A percentile compares a stretch with the other conserved stretches of the same genome.
Evolutionary conservation across 2,329 filamentous ascomycete genomes (phyloP).

Genomic region (Biscogniauxia sp.): DNA sequence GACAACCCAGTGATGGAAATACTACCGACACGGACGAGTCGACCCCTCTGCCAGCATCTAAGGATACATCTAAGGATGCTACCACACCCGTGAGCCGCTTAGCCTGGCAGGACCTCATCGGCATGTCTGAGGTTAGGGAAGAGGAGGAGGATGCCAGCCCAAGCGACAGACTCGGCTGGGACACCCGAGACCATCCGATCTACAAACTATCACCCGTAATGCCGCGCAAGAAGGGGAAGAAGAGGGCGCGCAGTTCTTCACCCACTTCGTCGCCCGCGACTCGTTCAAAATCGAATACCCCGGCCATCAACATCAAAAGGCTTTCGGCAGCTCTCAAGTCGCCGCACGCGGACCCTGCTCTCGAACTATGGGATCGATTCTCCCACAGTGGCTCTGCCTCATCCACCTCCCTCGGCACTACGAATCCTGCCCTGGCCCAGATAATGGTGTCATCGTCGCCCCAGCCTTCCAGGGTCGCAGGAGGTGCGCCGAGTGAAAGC

Average conservation of each 20-base stretch:
- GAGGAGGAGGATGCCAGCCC: slow-evolving; percentile 52
- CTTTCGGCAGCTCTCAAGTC: slow-evolving; percentile 60
- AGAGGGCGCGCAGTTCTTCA: slow-evolving; percentile 72
- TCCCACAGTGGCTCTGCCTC: slow-evolving; percentile 50
- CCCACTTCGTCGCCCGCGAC: slow-evolving; percentile 64
- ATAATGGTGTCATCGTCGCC: slow-evolving; percentile 71
- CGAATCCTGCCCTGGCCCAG: slow-evolving; percentile 60
- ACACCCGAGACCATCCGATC: slow-evolving; percentile 46
- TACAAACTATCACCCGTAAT: slow-evolving; percentile 47
- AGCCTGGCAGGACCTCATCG: slow-evolving; percentile 58
- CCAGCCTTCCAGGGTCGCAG: slow-evolving; percentile 49
- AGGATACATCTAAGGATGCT: slow-evolving; percentile 29
- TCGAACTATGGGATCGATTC: slow-evolving; percentile 77
- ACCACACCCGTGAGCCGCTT: slow-evolving; percentile 52
- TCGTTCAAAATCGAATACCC: slow-evolving; percentile 41
- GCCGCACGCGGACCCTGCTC: slow-evolving; percentile 67
- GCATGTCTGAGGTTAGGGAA: slow-evolving; percentile 41
- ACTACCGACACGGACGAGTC: slow-evolving; percentile 8
- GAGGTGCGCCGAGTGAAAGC: slow-evolving; percentile 40
- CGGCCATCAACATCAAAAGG: slow-evolving; percentile 56
- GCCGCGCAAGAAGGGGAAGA: slow-evolving; percentile 52
- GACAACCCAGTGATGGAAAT: slow-evolving; percentile 4
- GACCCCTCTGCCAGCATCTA: slow-evolving; percentile 15
- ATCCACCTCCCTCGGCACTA: slow-evolving; percentile 41
- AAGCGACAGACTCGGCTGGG: slow-evolving; percentile 61